Evolutionary conservation across 2,329 filamentous ascomycete species (phyloP), one percentile per base, ranked within the genome.

Genomic region (Penicillium polonicum): DNA sequence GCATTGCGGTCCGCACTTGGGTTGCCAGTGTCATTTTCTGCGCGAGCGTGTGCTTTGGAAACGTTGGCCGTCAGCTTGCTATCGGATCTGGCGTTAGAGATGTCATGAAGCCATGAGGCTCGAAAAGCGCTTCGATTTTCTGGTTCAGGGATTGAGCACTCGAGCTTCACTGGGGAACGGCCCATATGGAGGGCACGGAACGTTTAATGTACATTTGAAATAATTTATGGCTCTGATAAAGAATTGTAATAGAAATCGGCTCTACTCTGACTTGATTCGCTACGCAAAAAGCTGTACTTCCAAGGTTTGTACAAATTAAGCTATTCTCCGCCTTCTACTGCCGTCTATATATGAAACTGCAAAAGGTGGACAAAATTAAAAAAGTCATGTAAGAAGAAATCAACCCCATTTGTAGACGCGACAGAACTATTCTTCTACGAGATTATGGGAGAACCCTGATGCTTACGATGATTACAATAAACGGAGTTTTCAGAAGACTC

Each of bases 41-140:
- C 76, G 95, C 91, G 69, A 92, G 91, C 66, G 85, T 97, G 10
- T 97, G 92, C 76, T 97, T 99, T 80, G 94, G 94, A 12, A 97
- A 96, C 71, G 91, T 99, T 70, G 94, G 94, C 13, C 82, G 94
- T 61, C 83, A 90, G 60, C 76, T 97, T 63, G 87, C 88, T n/a
- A 76, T 85, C 62, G 81, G 69, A 51, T 66, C 67, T 51, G 60
- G 60, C 17, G 39, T 54, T 55, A 67, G 58, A 58, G 58, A 69
- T 52, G 57, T 57, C 25, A 38, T 65, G 36, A 67, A 68, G 51
- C 48, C 62, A 31, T 69, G 46, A 68, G 38, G 38, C 10, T 31
- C 13, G 13, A 33, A 49, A 55, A 42, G 17, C 13, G n/a, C 21
- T 23, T 10, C n/a, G 12, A 21, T 17, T 33, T 41, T 17, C 29